Conservation (phyloP, 2,329 filamentous ascomycete species). For the Cordyceps militaris region DNA sequence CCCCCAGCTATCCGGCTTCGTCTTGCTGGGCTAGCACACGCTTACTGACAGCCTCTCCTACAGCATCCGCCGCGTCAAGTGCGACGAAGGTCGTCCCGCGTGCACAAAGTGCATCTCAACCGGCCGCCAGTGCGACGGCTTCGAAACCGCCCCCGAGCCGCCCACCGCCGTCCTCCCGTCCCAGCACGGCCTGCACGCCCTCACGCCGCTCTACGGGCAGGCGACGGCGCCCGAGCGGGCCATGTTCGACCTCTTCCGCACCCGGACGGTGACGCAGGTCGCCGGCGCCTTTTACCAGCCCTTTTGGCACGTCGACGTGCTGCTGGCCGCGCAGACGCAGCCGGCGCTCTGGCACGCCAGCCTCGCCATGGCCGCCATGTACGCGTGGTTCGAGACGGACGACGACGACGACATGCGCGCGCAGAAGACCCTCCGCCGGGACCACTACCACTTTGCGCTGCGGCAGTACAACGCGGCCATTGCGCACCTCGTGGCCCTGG, state of each 20-base stretch:
- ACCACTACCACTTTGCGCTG: constrained; percentile 8
- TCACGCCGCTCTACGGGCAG: constrained; percentile 3
- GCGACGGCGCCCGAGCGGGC: not conserved
- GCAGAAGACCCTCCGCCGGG: not conserved
- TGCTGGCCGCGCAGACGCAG: constrained; percentile 9
- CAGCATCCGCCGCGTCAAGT: constrained; percentile 23
- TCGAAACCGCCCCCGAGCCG: constrained; percentile 3
- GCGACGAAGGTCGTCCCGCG: constrained; percentile 21
- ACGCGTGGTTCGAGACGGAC: constrained; percentile 4
- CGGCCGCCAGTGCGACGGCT: constrained; percentile 18
- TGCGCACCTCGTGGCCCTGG: constrained; percentile 1
- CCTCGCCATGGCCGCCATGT: constrained; percentile 11
- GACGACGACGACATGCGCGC: not conserved
- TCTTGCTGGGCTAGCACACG: not conserved
- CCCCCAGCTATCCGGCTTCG: not conserved
- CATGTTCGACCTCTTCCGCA: constrained; percentile 13
- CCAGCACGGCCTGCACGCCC: not conserved
- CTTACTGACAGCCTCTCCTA: not conserved
- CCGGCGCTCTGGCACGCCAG: constrained; percentile 13
- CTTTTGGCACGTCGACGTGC: constrained; percentile 12
- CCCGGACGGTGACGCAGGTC: constrained; percentile 7
- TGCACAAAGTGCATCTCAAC: constrained; percentile 20
- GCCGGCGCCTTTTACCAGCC: constrained; percentile 10
- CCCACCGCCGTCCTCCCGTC: not conserved
- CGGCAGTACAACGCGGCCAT: constrained; percentile 11